phyloP scores from a whole-genome alignment of 208 protist genomes.

The Leishmania guyanensis region DNA sequence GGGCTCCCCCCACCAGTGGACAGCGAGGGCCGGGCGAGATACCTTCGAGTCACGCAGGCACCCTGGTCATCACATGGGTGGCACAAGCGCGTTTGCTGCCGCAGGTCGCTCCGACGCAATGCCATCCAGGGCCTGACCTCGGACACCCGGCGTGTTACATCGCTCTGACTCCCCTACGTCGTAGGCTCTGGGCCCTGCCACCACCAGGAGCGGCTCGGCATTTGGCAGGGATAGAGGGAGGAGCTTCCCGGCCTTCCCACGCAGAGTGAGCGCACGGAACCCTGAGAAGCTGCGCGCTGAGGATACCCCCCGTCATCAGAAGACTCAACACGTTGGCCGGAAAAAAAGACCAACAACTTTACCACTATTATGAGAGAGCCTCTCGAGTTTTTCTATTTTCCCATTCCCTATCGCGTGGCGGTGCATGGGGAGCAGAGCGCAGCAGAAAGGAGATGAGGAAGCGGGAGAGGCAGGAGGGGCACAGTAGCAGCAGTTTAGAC shows the following conservation, averaged over 20 bases:
- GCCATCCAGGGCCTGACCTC: background rate
- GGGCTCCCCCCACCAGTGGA: background rate
- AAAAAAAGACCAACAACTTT: background rate
- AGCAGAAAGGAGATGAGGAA: background rate
- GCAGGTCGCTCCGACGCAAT: background rate
- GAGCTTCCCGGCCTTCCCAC: background rate
- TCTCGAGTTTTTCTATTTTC: background rate
- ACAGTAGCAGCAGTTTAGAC: background rate
- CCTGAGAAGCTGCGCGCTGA: background rate
- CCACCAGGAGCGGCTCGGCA: background rate
- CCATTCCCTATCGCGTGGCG: background rate
- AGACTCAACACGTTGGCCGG: background rate
- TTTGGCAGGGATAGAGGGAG: background rate
- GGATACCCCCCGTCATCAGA: too few species aligned
- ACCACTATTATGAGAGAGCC: background rate
- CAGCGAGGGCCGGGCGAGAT: background rate
- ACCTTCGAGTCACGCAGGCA: background rate
- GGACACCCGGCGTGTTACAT: background rate
- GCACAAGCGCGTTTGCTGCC: background rate
- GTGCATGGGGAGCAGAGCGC: background rate
- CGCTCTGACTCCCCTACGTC: background rate
- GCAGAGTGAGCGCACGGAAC: background rate
- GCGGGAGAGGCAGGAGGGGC: background rate
- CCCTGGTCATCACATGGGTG: background rate
- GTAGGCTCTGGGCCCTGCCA: background rate